These are phyloP conservation scores for Fusarium sulawesiense DNA, from an alignment of 2,329 filamentous ascomycete species.

Conservation along the genomic window DNA sequence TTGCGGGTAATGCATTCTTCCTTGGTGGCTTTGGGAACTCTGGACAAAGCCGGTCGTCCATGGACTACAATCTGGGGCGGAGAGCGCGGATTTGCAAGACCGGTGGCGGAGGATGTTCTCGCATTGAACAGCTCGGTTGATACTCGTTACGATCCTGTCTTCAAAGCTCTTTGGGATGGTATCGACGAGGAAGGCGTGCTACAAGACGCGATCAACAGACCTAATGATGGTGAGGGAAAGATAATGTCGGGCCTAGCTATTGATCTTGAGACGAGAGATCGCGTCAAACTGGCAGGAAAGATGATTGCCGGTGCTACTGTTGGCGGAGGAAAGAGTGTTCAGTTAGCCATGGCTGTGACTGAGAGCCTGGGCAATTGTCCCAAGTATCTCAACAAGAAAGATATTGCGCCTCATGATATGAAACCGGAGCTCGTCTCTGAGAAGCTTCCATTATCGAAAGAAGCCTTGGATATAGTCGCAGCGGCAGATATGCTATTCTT, in stretches of 20 bases:
- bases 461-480: constrained; percentile 69
- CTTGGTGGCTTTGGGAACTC: constrained; percentile 77
- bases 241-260: constrained; percentile 66
- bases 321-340: constrained; percentile 52
- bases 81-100: constrained; percentile 72
- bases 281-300: constrained; percentile 79
- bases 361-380: constrained; percentile 86
- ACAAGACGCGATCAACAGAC: constrained; percentile 49
- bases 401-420: constrained; percentile 62
- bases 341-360: constrained; percentile 74
- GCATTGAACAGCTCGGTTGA: constrained; percentile 73
- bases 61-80: constrained; percentile 88
- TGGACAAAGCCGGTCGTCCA: constrained; percentile 72
- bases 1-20: constrained; percentile 71
- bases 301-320: constrained; percentile 73
- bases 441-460: constrained; percentile 58
- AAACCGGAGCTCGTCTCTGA: constrained; percentile 62
- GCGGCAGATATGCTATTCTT: constrained; percentile 83
- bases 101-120: constrained; percentile 71
- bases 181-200: constrained; percentile 55
- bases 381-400: constrained; percentile 85
- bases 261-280: constrained; percentile 63
- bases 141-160: constrained; percentile 74
- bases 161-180: constrained; percentile 69
- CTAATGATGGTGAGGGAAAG: constrained; percentile 54